Base-by-base conservation (phyloP, 305 asterid genomes). In the Petunia hybrid region DNA sequence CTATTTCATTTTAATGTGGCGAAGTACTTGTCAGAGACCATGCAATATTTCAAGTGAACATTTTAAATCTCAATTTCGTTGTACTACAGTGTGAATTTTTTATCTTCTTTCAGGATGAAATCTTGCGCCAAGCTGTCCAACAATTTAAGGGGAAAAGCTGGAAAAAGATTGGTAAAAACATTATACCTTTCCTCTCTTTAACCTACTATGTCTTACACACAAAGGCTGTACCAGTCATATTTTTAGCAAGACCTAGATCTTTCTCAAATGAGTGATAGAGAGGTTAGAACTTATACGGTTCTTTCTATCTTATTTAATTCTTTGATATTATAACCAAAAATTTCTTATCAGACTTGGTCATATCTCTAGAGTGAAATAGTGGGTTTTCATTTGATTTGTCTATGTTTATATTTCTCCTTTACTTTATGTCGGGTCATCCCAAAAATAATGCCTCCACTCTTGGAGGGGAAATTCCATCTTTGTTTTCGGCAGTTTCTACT, bases 121-220 rank as follows among this genome's bases (percentile, higher is more conserved):
- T 91, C 83, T 87, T 97, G 87, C 88, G 91, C 64, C 87, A 90
- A 86, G 99, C 99, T 84, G 99, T 97, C 82, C 95, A 97, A 59
- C 98, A 91, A 60, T 97, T 89, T 84, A 91, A 97, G 83, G 99
- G 99, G 51, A 97, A 97, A 84, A 97, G 94, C 87, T 97, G 99
- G 99, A 97, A 95, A 82, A 97, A 92, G 87, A 95, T 95, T 89
- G 99, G 98, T 95, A 91, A 74, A 74, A 36, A 53, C 4, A 4
- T 14, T 51, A 63, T 73, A 51, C 64, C 13, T 48, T 61, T 8
- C 43, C 36, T 62, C 14, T 62, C 14, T 71, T 71, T 53, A 73
- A 53, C 46, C 78, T 73, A 13, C 63, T 51, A 73, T 38, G 46
- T 73, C 48, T 51, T 51, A 73, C 63, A 13, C 14, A 6, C 38